A percentile compares a stretch with the other conserved stretches of the same genome.
Conservation (phyloP, 1,284 basidiomycete species). For the Marasmius tenuissimus region DNA sequence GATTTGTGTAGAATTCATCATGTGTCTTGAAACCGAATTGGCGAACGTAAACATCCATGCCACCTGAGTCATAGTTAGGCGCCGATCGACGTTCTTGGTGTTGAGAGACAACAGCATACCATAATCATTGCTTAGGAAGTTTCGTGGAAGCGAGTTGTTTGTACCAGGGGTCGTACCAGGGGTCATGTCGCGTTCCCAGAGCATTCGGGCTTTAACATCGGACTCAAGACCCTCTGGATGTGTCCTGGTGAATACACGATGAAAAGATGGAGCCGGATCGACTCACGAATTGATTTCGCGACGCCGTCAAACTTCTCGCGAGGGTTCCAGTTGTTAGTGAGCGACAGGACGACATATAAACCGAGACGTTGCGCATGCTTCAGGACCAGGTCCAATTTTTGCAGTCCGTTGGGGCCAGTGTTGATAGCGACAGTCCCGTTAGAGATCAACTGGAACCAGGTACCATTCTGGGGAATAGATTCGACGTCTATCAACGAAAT, state of each 20-base stretch:
- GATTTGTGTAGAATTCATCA: slow-evolving; percentile 58
- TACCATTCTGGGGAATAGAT: slow-evolving; percentile 51
- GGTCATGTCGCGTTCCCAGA: slow-evolving; percentile 33
- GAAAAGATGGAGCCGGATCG: not conserved
- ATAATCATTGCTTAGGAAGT: slow-evolving; percentile 59
- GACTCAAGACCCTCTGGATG: slow-evolving; percentile 10
- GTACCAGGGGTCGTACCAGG: slow-evolving; percentile 30
- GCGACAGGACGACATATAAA: slow-evolving; percentile 58
- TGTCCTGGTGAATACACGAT: not conserved
- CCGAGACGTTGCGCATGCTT: slow-evolving; percentile 57
- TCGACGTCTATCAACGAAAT: slow-evolving; percentile 43
- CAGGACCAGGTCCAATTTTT: slow-evolving; percentile 66
- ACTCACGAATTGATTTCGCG: slow-evolving; percentile 11
- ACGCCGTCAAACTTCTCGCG: slow-evolving; percentile 29
- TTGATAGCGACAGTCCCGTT: slow-evolving; percentile 55
- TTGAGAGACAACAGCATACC: slow-evolving; percentile 34
- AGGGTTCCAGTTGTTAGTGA: slow-evolving; percentile 74
- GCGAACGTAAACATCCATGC: slow-evolving; percentile 66
- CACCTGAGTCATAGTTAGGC: slow-evolving; percentile 36
- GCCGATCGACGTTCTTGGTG: slow-evolving; percentile 2
- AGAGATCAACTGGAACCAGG: slow-evolving; percentile 53
- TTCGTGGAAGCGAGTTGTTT: slow-evolving; percentile 46
- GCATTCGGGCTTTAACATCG: slow-evolving; percentile 16
- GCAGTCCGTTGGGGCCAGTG: slow-evolving; percentile 62
- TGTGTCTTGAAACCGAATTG: slow-evolving; percentile 46